These are phyloP conservation scores for Epichloe coenophiala DNA, from an alignment of 2,329 filamentous ascomycete genomes.

Conservation along the genomic window DNA sequence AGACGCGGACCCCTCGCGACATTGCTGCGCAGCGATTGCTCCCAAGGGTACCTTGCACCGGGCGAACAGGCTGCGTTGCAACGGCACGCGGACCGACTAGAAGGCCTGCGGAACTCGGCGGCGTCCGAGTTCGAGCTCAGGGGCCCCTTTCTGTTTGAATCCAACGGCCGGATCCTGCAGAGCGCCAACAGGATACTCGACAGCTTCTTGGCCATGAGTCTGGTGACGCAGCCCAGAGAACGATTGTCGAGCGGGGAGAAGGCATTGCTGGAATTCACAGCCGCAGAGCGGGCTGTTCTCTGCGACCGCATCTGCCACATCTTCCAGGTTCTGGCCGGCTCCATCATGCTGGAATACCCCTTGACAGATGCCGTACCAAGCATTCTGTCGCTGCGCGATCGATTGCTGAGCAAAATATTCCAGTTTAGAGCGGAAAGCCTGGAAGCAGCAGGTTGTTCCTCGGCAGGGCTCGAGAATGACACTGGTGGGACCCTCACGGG, in stretches of 20 bases:
- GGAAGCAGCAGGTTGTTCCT: neutral
- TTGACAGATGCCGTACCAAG: conserved; percentile 72
- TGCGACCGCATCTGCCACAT: conserved; percentile 80
- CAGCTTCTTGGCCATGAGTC: conserved; percentile 84
- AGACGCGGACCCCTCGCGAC: conserved; percentile 75
- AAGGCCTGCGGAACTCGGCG: conserved; percentile 55
- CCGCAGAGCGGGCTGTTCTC: conserved; percentile 62
- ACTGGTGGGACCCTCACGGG: neutral
- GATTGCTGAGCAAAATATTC: conserved; percentile 70
- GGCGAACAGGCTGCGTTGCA: conserved; percentile 76
- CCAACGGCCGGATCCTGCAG: conserved; percentile 56
- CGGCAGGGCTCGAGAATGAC: neutral
- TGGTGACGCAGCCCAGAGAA: conserved; percentile 67
- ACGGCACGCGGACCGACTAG: conserved; percentile 55
- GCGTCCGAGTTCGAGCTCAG: conserved; percentile 69
- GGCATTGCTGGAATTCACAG: conserved; percentile 61
- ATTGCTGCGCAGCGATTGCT: conserved; percentile 43
- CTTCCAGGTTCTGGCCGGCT: conserved; percentile 66
- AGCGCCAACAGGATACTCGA: conserved; percentile 71
- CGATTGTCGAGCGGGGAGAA: conserved; percentile 63
- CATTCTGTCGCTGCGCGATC: conserved; percentile 60
- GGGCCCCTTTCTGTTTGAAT: conserved; percentile 63
- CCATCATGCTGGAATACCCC: conserved; percentile 80
- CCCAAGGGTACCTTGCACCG: conserved; percentile 60
- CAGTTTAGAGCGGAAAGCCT: conserved; percentile 56